Percentiles rank a stretch among this genome's conserved stretches.
Conservation (phyloP, 2,329 filamentous ascomycete species). For the Penicillium sumatraense region DNA sequence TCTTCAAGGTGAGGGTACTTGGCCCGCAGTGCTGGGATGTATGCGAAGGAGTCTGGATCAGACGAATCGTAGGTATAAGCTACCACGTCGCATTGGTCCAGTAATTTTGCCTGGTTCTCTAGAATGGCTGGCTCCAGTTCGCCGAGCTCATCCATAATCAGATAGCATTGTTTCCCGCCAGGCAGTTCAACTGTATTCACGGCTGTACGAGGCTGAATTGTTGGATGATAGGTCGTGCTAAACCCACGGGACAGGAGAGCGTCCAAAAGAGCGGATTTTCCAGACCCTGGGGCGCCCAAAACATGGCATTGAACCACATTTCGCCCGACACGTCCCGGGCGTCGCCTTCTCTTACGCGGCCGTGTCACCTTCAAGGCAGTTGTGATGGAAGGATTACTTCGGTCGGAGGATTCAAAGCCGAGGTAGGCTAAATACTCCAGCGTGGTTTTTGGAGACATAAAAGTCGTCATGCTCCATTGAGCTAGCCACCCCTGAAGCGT, state of each 20-base stretch:
- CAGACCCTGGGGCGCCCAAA: conserved; percentile 80
- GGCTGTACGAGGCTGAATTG: conserved; percentile 89
- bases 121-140: conserved; percentile 94
- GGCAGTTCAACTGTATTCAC: conserved; percentile 97
- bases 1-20: conserved; percentile 83
- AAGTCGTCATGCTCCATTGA: conserved; percentile 99
- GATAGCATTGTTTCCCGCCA: conserved; percentile 94
- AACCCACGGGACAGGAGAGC: conserved; percentile 91
- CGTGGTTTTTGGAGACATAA: conserved; percentile 91
- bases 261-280: conserved; percentile 89
- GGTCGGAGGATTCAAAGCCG: conserved; percentile 81
- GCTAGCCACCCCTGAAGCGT: conserved; percentile 97
- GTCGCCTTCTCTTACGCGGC: conserved; percentile 79
- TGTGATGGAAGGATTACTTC: conserved; percentile 74
- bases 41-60: conserved; percentile 92
- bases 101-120: conserved; percentile 80
- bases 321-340: conserved; percentile 83
- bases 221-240: conserved; percentile 81
- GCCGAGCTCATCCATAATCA: conserved; percentile 93
- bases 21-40: conserved; percentile 80
- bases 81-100: conserved; percentile 90
- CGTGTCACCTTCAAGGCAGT: conserved; percentile 92
- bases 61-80: conserved; percentile 97
- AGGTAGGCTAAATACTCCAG: conserved; percentile 95
- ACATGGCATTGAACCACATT: conserved; percentile 96